Evolutionary conservation across 495 filamentous ascomycete genomes (phyloP).

Genomic region (Podospora anserina): DNA sequence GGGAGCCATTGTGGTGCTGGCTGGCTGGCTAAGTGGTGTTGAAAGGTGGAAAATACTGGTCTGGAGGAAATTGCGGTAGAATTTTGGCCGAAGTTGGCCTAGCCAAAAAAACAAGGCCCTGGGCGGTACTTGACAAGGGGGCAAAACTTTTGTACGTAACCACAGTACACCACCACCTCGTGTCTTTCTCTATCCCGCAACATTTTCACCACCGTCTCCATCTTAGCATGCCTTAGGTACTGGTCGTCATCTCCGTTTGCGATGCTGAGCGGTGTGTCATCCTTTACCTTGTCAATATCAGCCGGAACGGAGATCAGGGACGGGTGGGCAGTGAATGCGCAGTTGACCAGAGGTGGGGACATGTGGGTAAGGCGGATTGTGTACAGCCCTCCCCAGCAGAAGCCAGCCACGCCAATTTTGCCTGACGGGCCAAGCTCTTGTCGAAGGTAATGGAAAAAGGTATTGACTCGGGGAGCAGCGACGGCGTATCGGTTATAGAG

Average conservation of each 20-base stretch:
- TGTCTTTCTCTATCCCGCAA: constrained; percentile 39
- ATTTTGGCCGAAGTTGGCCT: no score
- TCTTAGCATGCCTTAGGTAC: constrained; percentile 37
- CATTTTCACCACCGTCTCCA: constrained; percentile 43
- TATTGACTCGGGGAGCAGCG: constrained; percentile 42
- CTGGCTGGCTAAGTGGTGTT: no score
- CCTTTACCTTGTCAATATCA: constrained; percentile 51
- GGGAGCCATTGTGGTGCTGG: no score
- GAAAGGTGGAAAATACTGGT: no score
- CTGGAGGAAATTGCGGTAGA: no score
- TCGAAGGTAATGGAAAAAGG: constrained; percentile 49
- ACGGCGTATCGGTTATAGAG: constrained; percentile 33
- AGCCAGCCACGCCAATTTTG: constrained; percentile 51
- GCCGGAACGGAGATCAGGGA: constrained; percentile 48
- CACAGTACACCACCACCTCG: constrained; percentile 49
- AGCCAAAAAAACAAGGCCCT: no score
- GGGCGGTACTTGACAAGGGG: no score
- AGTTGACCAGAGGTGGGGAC: constrained; percentile 43
- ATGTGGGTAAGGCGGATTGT: constrained; percentile 42
- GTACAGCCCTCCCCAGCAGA: constrained; percentile 61
- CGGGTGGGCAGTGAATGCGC: constrained; percentile 56
- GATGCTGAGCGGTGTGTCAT: constrained; percentile 48
- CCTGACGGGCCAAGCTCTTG: constrained; percentile 22
- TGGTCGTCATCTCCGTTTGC: constrained; percentile 55
- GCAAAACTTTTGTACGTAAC: no score